Evolutionary conservation across 495 filamentous ascomycete genomes (phyloP).

Genomic region (Penicillium waksmanii): DNA sequence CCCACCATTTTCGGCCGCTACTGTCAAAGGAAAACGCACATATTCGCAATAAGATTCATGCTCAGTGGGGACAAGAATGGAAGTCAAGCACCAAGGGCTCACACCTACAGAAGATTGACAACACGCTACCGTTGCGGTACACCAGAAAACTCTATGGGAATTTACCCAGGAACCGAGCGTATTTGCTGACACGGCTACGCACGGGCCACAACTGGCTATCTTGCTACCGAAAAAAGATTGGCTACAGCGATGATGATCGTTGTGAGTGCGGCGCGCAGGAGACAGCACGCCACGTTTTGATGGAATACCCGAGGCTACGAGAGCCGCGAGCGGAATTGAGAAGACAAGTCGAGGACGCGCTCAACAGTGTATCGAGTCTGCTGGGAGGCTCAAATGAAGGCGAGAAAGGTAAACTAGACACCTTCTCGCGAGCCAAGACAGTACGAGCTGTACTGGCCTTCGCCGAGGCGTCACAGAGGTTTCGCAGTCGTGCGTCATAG

Average conservation of each 20-base stretch:
- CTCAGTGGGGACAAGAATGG: not conserved
- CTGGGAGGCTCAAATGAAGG: no score
- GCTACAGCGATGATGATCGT: not conserved
- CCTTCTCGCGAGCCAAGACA: no score
- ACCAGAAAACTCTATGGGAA: not conserved
- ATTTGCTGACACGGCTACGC: not conserved
- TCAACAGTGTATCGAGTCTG: no score
- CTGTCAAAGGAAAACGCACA: not conserved
- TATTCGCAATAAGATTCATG: not conserved
- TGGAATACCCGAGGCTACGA: not conserved
- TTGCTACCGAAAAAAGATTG: not conserved
- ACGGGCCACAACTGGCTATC: not conserved
- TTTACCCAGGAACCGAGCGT: not conserved
- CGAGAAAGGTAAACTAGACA: no score
- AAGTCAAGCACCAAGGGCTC: not conserved
- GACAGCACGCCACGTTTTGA: not conserved
- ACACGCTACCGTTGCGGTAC: not conserved
- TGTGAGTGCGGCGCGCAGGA: not conserved
- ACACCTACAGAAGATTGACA: not conserved
- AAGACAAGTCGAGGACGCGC: no score
- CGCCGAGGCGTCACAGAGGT: no score
- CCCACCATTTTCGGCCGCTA: not conserved
- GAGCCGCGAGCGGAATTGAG: not conserved
- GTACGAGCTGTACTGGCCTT: no score
- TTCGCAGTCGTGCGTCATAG: not conserved